Percentiles rank a stretch among this genome's conserved stretches.
Evolutionary conservation across 345 rosid genomes (phyloP).

Genomic region (Populus deltoides): DNA sequence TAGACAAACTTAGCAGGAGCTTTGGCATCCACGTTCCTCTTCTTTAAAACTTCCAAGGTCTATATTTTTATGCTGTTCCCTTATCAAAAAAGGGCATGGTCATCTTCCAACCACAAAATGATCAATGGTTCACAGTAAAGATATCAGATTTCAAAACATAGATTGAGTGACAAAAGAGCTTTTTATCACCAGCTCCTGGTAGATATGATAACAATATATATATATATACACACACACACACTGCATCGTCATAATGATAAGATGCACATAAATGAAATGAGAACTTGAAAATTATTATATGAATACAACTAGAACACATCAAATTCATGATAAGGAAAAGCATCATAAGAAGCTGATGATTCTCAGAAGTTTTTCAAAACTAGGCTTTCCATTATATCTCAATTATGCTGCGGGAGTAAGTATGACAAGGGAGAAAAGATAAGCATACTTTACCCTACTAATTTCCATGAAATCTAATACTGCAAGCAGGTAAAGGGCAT

Average conservation of each 20-base stretch:
- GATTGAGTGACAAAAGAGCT: background rate
- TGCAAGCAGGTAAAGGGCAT: conserved; percentile 19
- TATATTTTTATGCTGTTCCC: background rate
- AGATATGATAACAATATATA: background rate
- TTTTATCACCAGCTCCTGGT: background rate
- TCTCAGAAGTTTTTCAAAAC: background rate
- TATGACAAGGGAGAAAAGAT: conserved; percentile 9
- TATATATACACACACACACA: background rate
- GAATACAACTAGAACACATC: background rate
- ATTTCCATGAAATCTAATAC: conserved; percentile 13
- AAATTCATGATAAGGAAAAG: background rate
- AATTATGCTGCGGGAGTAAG: background rate
- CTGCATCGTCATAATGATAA: background rate
- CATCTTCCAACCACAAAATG: background rate
- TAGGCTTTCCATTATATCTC: conserved; percentile 13
- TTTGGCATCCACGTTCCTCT: background rate
- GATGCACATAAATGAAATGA: background rate
- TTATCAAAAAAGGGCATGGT: background rate
- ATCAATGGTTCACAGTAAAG: background rate
- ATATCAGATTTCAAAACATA: background rate
- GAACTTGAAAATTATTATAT: background rate
- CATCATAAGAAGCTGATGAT: conserved; percentile 3
- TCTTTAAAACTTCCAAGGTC: background rate
- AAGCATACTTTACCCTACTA: conserved; percentile 24
- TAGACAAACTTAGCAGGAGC: background rate